Base-by-base conservation (phyloP, 2,329 filamentous ascomycete species). In the Paracoccidioides brasiliensis region DNA sequence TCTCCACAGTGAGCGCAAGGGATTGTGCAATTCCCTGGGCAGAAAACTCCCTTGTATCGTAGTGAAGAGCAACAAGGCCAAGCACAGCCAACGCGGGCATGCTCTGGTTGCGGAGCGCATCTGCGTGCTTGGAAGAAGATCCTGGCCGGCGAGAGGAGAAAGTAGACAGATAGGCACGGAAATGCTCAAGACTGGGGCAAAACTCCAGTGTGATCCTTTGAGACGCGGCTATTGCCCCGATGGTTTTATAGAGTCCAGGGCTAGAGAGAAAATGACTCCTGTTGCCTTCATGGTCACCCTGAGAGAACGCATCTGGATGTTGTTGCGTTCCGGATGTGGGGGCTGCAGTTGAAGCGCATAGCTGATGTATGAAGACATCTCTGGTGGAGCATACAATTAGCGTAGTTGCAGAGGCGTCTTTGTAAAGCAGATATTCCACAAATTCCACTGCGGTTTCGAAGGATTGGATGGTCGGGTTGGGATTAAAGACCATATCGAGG, bases 81-180 rank as follows among this genome's bases (percentile, higher is more conserved):
- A 75, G 60, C 37, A 77, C 65, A 5, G 67, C 68, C 54, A 76
- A 62, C n/a, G 69, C 53, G 12, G 63, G 62, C n/a, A 55, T 59
- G 15, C 51, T 52, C 32, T 30, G 43, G 42, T 56, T 54, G 40
- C 56, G 48, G n/a, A 28, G 38, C 53, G 30, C 44, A 10, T 49
- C 5, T 32, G 53, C 30, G 2, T 55, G 42, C 35, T 41, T n/a
- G n/a, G n/a, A 52, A 10, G 46, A 43, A 32, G 15, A 48, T 38
- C 6, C 9, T 15, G 30, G 43, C n/a, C 72, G 66, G 0, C 62
- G 60, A 2, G 68, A 59, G 15, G 71, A 71, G 57, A 81, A 78
- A 53, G 80, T 76, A 44, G 85, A 76, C 15, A 96, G 76, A 64
- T 85, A 88, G 40, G 88, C 88, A 54, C 88, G 84, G 5, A 95